Percentiles rank a stretch among this genome's conserved stretches.
Conservation (phyloP, 257 asterid species). For the Solanum sitiens region DNA sequence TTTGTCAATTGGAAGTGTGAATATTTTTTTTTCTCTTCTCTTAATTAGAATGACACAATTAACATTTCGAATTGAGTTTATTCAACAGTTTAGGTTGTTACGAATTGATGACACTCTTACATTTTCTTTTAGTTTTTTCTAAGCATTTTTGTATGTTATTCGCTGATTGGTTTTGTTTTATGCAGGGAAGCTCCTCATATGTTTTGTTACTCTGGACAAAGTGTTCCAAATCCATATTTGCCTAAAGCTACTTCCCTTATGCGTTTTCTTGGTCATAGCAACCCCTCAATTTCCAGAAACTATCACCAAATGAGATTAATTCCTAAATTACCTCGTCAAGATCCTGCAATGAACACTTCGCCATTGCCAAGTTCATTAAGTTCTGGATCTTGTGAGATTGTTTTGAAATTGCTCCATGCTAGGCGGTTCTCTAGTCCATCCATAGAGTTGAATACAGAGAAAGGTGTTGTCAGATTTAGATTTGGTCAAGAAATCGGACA, state of each 20-base stretch:
- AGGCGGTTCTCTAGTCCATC: slow-evolving; percentile 32
- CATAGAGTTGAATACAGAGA: slow-evolving; percentile 50
- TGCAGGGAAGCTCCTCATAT: not conserved
- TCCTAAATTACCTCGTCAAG: slow-evolving; percentile 11
- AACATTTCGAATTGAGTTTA: not conserved
- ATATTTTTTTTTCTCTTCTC: not conserved
- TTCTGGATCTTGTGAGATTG: slow-evolving; percentile 8
- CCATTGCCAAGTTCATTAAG: not conserved
- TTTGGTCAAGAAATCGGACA: slow-evolving; percentile 26
- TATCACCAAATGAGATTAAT: slow-evolving; percentile 9
- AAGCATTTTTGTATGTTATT: not conserved
- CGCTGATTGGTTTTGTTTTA: not conserved
- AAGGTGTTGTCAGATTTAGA: slow-evolving; percentile 59
- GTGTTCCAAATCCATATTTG: not conserved
- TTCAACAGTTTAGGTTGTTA: not conserved
- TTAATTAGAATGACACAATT: not conserved
- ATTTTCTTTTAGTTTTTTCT: not conserved
- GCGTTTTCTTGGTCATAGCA: slow-evolving; percentile 7
- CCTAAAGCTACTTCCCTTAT: not conserved
- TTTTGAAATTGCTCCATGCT: slow-evolving; percentile 18
- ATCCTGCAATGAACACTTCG: slow-evolving; percentile 2
- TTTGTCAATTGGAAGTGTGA: not conserved
- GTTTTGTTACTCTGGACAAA: not conserved
- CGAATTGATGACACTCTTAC: not conserved
- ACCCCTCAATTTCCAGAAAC: not conserved